phyloP scores from a whole-genome alignment of 2,329 filamentous ascomycete genomes.

The Rutstroemia sp. region DNA sequence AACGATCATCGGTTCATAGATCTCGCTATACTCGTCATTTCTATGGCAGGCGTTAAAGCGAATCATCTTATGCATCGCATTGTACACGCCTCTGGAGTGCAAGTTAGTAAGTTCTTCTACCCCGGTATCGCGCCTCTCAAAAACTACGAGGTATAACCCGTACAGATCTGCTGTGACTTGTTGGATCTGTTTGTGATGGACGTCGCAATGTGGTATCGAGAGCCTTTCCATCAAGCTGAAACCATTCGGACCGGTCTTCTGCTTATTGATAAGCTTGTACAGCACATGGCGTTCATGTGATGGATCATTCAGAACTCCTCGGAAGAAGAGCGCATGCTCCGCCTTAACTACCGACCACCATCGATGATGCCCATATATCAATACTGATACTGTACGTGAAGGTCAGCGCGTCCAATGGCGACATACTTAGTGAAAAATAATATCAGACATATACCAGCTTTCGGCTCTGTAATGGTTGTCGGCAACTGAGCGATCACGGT shows the following conservation, averaged over 20 bases:
- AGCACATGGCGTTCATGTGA: neutral
- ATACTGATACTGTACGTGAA: neutral
- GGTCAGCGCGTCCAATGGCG: neutral
- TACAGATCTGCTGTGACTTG: conserved; percentile 2
- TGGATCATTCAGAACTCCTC: neutral
- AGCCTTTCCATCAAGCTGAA: neutral
- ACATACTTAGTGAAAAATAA: neutral
- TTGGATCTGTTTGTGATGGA: neutral
- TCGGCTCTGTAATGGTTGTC: neutral
- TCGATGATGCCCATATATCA: neutral
- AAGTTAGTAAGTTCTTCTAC: neutral
- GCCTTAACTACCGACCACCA: neutral
- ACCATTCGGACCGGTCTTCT: neutral
- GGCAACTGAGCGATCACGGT: too few relatives aligned
- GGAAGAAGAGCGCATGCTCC: neutral
- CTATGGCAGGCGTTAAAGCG: neutral
- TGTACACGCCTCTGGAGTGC: neutral
- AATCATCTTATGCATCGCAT: neutral
- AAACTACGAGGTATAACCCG: neutral
- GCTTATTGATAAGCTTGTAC: neutral
- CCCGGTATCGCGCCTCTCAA: neutral
- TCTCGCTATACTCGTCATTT: neutral
- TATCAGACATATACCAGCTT: neutral
- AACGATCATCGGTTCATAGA: conserved; percentile 1
- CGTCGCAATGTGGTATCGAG: neutral